Evolutionary conservation across 306 rosid genomes (phyloP).

Genomic region (Vigna reflexopilosa): DNA sequence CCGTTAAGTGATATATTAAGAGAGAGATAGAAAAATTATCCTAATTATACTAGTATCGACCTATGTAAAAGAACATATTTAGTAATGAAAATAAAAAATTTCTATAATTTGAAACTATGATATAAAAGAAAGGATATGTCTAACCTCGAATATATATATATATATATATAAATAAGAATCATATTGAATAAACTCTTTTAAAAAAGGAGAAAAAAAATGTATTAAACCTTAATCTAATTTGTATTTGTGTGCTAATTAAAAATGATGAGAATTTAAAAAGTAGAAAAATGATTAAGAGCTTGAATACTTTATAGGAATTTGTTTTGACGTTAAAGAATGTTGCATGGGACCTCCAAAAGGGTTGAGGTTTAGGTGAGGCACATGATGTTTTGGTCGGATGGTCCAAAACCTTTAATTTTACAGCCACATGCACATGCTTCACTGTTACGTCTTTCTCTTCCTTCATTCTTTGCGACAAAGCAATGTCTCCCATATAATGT

Average conservation of each 20-base stretch:
- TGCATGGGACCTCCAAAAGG: slow-evolving; percentile 3
- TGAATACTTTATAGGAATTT: neutral
- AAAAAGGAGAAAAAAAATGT: no score
- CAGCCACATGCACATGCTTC: slow-evolving; percentile 30
- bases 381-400: neutral
- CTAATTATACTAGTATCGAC: no score
- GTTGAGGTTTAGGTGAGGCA: slow-evolving; percentile 2
- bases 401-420: slow-evolving; percentile 6
- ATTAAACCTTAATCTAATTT: no score
- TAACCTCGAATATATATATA: no score
- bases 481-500: slow-evolving; percentile 12
- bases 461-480: slow-evolving; percentile 30
- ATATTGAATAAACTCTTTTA: no score
- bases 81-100: no score
- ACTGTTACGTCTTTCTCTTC: slow-evolving; percentile 12
- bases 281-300: neutral
- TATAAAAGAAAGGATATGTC: no score
- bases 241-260: neutral
- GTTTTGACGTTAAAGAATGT: slow-evolving; percentile 20
- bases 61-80: no score
- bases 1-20: no score
- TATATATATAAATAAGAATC: no score
- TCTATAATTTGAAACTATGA: no score
- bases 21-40: no score
- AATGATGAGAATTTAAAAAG: neutral